These are phyloP conservation scores for Boletales sp. DNA, from an alignment of 768 basidiomycete genomes.

Conservation along the genomic window DNA sequence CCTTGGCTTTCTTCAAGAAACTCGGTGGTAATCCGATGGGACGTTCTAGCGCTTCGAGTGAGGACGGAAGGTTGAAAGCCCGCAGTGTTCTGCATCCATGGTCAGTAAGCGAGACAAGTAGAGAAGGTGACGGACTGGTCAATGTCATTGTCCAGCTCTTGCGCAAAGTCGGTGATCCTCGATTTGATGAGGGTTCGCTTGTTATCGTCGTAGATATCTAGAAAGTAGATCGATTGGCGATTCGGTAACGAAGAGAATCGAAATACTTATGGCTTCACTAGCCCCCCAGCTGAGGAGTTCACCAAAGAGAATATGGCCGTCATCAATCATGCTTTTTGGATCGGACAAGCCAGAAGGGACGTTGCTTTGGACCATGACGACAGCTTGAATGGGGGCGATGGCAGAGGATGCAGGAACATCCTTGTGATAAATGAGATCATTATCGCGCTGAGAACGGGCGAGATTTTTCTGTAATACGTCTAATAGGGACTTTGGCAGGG, in stretches of 20 bases:
- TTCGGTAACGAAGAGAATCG: neutral
- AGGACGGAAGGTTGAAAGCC: conserved; percentile 74
- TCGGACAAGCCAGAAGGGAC: conserved; percentile 56
- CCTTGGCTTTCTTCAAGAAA: conserved; percentile 78
- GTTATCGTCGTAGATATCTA: conserved; percentile 85
- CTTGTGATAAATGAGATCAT: conserved; percentile 92
- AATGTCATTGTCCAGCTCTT: conserved; percentile 56
- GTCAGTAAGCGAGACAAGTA: conserved; percentile 3
- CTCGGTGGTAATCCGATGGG: conserved; percentile 88
- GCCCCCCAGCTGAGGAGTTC: conserved; percentile 85
- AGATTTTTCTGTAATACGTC: conserved; percentile 66
- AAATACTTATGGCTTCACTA: conserved; percentile 79
- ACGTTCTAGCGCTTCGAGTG: conserved; percentile 83
- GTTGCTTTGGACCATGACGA: conserved; percentile 60
- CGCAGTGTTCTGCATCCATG: conserved; percentile 53
- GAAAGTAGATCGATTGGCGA: neutral
- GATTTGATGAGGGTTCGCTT: conserved; percentile 69
- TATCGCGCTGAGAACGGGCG: conserved; percentile 79
- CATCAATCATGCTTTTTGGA: conserved; percentile 50
- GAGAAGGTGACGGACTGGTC: conserved; percentile 48
- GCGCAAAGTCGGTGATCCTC: conserved; percentile 56
- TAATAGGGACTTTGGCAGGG: conserved; percentile 59
- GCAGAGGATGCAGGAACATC: conserved; percentile 73
- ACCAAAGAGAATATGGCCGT: conserved; percentile 62
- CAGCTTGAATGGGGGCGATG: conserved; percentile 60